These are phyloP conservation scores for Kodamaea fukazawae DNA, from an alignment of 805 yeast species.

Conservation along the genomic window DNA sequence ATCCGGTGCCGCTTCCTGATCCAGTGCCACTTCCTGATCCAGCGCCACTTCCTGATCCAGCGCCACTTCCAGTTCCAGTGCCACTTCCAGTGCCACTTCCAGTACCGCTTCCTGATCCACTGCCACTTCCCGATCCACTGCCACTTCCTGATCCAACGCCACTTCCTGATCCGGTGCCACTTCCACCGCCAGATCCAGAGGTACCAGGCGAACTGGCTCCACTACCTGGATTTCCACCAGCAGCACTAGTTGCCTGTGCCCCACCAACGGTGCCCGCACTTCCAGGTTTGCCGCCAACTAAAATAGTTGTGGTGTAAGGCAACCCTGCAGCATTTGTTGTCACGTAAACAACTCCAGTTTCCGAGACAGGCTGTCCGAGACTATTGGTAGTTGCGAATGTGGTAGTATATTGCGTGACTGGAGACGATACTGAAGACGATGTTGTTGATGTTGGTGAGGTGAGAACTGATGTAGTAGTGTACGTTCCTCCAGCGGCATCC, in stretches of 20 bases:
- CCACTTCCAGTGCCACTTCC: conserved; percentile 7
- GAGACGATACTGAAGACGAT: too few relatives aligned
- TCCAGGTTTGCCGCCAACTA: too few relatives aligned
- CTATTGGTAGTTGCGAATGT: conserved; percentile 14
- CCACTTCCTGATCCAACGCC: conserved; percentile 3
- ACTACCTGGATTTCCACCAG: background rate
- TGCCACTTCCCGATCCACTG: conserved; percentile 3
- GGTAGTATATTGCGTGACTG: conserved; percentile 10
- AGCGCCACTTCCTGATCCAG: too few relatives aligned
- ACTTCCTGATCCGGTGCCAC: conserved; percentile 1
- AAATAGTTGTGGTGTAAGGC: too few relatives aligned
- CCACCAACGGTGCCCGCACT: too few relatives aligned
- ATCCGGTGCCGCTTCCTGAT: background rate
- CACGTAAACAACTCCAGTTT: conserved; percentile 17
- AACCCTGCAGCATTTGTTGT: conserved; percentile 17
- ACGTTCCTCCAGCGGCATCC: conserved; percentile 14
- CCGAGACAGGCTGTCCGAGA: too few relatives aligned
- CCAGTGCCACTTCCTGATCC: background rate
- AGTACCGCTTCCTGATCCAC: conserved; percentile 1
- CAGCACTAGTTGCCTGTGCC: background rate
- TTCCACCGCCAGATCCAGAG: background rate
- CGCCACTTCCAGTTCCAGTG: conserved; percentile 2
- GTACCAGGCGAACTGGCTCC: too few relatives aligned
- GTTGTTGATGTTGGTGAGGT: too few relatives aligned
- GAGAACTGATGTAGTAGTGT: conserved; percentile 14